These are phyloP conservation scores for Skeletonema menzelii DNA, from an alignment of 108 stramenopile species.

Conservation along the genomic window DNA sequence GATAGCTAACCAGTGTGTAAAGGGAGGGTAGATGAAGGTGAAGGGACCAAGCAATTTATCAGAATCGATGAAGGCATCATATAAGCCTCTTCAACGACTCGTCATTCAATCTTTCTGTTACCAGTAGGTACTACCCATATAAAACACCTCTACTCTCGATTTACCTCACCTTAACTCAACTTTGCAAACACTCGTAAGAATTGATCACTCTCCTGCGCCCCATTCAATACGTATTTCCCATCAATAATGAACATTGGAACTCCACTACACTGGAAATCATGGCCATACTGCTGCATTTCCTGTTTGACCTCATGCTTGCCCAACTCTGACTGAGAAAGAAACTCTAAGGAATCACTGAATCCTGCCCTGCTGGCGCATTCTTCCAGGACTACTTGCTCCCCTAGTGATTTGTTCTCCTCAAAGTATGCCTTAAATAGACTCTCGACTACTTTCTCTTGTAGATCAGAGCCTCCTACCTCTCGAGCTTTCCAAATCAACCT, in stretches of 20 bases:
- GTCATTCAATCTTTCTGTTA: neutral
- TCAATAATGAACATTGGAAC: conserved; percentile 51
- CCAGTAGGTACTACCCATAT: neutral
- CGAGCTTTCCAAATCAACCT: conserved; percentile 48
- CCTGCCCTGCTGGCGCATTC: conserved; percentile 36
- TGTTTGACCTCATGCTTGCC: conserved; percentile 26
- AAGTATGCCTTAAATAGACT: conserved; percentile 46
- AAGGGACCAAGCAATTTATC: neutral
- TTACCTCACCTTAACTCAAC: neutral
- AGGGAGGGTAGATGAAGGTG: neutral
- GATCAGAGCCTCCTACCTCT: conserved; percentile 38
- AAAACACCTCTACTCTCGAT: neutral
- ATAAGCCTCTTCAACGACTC: neutral
- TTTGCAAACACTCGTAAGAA: conserved; percentile 33
- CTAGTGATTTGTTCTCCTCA: conserved; percentile 43
- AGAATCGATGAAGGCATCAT: neutral
- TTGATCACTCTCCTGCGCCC: conserved; percentile 31
- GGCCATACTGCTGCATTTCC: conserved; percentile 40
- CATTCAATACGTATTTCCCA: conserved; percentile 33
- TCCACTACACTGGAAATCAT: conserved; percentile 36
- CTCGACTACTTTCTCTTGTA: conserved; percentile 48
- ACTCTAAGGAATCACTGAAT: conserved; percentile 4
- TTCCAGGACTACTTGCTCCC: conserved; percentile 26
- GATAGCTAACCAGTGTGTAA: neutral
- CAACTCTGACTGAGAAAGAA: conserved; percentile 15